Percentiles rank a stretch among this genome's conserved stretches.
These are phyloP conservation scores for Pleochaeta shiraiana DNA, from an alignment of 2,329 filamentous ascomycete species.

Conservation along the genomic window DNA sequence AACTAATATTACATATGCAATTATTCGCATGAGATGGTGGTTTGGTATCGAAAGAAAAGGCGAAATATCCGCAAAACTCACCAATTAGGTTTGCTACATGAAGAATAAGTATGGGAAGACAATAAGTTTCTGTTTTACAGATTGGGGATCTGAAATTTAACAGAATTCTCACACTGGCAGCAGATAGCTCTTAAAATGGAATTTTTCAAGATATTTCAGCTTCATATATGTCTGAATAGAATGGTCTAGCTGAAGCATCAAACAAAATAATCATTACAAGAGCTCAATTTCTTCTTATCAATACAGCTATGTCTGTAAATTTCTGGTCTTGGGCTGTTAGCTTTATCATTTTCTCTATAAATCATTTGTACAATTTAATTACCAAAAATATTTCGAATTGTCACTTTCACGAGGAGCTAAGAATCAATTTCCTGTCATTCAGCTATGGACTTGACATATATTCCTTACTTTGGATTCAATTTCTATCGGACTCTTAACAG, in stretches of 20 bases:
- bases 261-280: neutral
- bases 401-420: neutral
- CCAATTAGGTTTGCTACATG: neutral
- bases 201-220: neutral
- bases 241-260: neutral
- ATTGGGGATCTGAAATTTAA: neutral
- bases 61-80: neutral
- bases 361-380: neutral
- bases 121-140: neutral
- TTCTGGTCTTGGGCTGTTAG: neutral
- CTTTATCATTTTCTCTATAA: neutral
- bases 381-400: neutral
- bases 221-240: neutral
- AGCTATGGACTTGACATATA: too few species aligned
- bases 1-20: conserved; percentile 2
- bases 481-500: neutral
- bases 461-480: neutral
- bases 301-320: neutral
- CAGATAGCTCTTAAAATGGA: neutral
- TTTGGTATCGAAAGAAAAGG: neutral
- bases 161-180: neutral
- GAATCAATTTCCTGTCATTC: too few species aligned
- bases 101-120: neutral
- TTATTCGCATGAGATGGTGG: neutral
- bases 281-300: neutral